A percentile compares a stretch with the other conserved stretches of the same genome.
These are phyloP conservation scores for Sugiyamaella pinicola DNA, from an alignment of 1,139 yeast species.

Conservation along the genomic window DNA sequence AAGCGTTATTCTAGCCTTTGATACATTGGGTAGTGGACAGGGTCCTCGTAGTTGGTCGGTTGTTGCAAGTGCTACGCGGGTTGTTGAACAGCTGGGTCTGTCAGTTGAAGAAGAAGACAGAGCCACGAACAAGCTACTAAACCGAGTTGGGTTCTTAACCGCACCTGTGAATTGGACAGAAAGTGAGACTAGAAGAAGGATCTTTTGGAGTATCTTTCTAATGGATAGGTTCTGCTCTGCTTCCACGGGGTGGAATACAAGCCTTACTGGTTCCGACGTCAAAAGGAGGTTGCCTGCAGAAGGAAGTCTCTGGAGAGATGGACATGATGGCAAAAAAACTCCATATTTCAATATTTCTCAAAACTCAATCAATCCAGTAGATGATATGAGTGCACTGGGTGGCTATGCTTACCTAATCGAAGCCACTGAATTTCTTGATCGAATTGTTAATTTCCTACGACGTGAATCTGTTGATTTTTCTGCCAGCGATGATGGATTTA, in stretches of 20 bases:
- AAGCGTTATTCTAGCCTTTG: slow-evolving; percentile 33
- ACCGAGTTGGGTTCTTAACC: slow-evolving; percentile 26
- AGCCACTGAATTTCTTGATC: slow-evolving; percentile 31
- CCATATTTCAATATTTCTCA: slow-evolving; percentile 30
- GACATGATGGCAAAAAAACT: slow-evolving; percentile 21
- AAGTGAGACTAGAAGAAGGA: slow-evolving; percentile 31
- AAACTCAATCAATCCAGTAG: slow-evolving; percentile 18
- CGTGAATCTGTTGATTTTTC: slow-evolving; percentile 22
- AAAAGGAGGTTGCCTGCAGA: slow-evolving; percentile 31
- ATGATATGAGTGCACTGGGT: slow-evolving; percentile 29
- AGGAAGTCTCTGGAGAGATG: slow-evolving; percentile 26
- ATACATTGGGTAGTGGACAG: slow-evolving; percentile 32
- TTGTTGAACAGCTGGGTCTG: slow-evolving; percentile 32
- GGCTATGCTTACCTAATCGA: slow-evolving; percentile 34
- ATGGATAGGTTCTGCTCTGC: slow-evolving; percentile 35
- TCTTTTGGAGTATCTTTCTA: slow-evolving; percentile 34
- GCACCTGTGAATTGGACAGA: slow-evolving; percentile 27
- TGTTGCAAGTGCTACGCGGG: slow-evolving; percentile 29
- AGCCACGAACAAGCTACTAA: slow-evolving; percentile 20
- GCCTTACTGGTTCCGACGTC: slow-evolving; percentile 27
- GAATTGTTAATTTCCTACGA: slow-evolving; percentile 28
- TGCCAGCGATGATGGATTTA: slow-evolving; percentile 20
- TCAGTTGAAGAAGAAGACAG: slow-evolving; percentile 28
- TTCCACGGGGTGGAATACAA: slow-evolving; percentile 34
- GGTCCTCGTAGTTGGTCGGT: slow-evolving; percentile 34